These are phyloP conservation scores for Morella rubra DNA, from an alignment of 306 rosid genomes.

Conservation along the genomic window DNA sequence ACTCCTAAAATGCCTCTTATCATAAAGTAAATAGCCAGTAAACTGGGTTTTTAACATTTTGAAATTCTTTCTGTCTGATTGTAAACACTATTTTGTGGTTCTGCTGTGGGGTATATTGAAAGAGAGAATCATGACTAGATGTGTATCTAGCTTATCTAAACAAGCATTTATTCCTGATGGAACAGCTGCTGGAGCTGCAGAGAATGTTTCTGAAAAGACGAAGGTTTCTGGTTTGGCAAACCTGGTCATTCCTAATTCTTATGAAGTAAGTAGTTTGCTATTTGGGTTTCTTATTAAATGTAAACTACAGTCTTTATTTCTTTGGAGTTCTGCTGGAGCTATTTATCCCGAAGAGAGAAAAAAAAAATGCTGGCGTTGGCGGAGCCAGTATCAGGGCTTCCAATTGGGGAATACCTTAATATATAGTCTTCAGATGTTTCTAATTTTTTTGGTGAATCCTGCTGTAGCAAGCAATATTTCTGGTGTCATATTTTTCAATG, in stretches of 20 bases:
- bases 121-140: neutral
- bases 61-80: neutral
- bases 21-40: neutral
- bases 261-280: constrained; percentile 51
- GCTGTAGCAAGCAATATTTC: too few relatives aligned
- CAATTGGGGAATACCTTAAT: neutral
- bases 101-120: neutral
- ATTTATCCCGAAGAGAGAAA: neutral
- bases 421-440: neutral
- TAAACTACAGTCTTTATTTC: neutral
- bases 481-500: neutral
- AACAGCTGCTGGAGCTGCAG: constrained; percentile 47
- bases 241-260: constrained; percentile 46
- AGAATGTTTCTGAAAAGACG: constrained; percentile 47
- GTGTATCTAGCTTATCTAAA: constrained; percentile 23
- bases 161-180: constrained; percentile 31
- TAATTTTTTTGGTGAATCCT: too few relatives aligned
- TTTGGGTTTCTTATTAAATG: neutral
- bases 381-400: neutral
- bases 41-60: neutral
- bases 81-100: neutral
- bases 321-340: neutral
- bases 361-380: neutral
- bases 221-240: constrained; percentile 42
- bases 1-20: neutral